These are phyloP conservation scores for Pelargonium cotyledonis DNA, from an alignment of 441 rosid species.

Conservation along the genomic window DNA sequence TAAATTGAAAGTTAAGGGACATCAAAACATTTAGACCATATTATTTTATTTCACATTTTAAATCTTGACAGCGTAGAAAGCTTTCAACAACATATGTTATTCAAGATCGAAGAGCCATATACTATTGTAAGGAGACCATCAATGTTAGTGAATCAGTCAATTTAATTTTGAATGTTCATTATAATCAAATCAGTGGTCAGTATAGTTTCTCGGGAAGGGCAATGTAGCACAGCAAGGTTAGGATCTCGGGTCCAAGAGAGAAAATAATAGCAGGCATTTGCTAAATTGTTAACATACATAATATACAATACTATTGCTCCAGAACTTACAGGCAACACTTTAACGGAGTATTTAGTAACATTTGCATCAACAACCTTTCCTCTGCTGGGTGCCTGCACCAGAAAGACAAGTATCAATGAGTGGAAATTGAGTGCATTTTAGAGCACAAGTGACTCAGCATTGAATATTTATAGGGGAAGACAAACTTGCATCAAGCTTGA, in stretches of 20 bases:
- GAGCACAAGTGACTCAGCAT: not conserved
- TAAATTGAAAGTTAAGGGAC: not conserved
- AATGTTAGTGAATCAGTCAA: too few species aligned
- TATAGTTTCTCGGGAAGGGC: too few species aligned
- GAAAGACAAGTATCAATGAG: slow-evolving; percentile 14
- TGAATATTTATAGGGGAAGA: not conserved
- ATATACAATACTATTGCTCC: slow-evolving; percentile 2
- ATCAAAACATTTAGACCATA: not conserved
- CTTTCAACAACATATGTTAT: too few species aligned
- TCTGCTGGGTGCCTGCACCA: slow-evolving; percentile 49
- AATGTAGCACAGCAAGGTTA: too few species aligned
- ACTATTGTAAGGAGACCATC: too few species aligned
- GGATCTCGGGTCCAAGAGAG: not conserved
- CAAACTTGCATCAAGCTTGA: not conserved
- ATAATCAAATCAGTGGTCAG: too few species aligned
- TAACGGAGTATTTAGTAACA: slow-evolving; percentile 62
- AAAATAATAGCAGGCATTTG: not conserved
- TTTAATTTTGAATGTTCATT: too few species aligned
- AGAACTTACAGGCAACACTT: slow-evolving; percentile 79
- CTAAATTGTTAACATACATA: not conserved
- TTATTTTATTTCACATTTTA: too few species aligned
- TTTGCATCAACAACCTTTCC: slow-evolving; percentile 63
- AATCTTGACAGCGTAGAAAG: too few species aligned
- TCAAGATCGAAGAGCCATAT: too few species aligned
- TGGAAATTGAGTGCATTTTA: not conserved